Conservation (phyloP, 2,329 filamentous ascomycete genomes). For the Byssothecium circinans region DNA sequence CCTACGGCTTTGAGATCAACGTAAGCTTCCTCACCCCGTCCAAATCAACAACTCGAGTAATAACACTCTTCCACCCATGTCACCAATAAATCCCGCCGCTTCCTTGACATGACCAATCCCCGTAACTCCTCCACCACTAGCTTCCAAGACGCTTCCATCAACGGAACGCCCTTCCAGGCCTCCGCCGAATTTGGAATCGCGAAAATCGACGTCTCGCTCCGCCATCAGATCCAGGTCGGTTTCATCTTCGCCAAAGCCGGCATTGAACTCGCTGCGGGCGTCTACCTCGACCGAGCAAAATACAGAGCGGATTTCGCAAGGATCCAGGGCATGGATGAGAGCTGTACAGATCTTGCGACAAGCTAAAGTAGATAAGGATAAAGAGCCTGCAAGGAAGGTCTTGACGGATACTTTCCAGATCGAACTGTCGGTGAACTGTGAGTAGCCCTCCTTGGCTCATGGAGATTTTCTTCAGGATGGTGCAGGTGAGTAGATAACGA, state of each 20-base stretch:
- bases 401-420: conserved; percentile 2
- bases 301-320: conserved; percentile 2
- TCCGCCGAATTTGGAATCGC: neutral
- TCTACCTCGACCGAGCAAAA: conserved; percentile 6
- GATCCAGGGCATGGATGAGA: conserved; percentile 2
- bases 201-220: neutral
- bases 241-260: neutral
- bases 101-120: neutral
- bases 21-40: no score
- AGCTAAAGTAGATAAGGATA: conserved; percentile 1
- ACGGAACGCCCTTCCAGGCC: neutral
- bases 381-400: conserved; percentile 1
- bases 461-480: no score
- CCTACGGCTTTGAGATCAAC: no score
- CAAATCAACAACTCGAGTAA: no score
- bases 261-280: neutral
- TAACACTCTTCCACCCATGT: no score
- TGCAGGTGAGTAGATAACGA: no score
- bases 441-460: neutral
- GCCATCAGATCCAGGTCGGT: neutral
- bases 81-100: neutral
- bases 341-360: neutral
- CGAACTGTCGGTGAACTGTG: neutral
- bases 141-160: neutral
- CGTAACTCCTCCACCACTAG: neutral